These are phyloP conservation scores for Termitomyces sp. DNA, from an alignment of 768 basidiomycete species.

Conservation along the genomic window DNA sequence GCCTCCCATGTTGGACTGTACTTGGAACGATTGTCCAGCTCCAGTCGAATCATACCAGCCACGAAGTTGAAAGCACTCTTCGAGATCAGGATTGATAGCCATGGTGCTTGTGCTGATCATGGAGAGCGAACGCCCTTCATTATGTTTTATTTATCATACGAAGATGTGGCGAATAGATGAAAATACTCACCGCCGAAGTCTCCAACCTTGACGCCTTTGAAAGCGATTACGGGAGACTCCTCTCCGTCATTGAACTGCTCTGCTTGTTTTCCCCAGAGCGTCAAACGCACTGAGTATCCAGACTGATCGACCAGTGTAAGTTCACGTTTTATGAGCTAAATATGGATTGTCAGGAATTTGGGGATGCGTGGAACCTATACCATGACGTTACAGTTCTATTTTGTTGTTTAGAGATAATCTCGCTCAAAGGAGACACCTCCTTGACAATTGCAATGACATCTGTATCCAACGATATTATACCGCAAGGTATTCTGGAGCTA, in stretches of 20 bases:
- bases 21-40: slow-evolving; percentile 56
- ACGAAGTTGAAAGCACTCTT: slow-evolving; percentile 77
- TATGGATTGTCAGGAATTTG: background rate
- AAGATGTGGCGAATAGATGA: background rate
- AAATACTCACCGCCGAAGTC: slow-evolving; percentile 71
- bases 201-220: slow-evolving; percentile 90
- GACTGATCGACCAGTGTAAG: slow-evolving; percentile 84
- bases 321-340: slow-evolving; percentile 83
- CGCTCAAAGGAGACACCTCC: slow-evolving; percentile 60
- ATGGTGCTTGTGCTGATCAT: slow-evolving; percentile 79
- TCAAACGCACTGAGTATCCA: slow-evolving; percentile 72
- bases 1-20: slow-evolving; percentile 49
- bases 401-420: slow-evolving; percentile 72
- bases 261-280: slow-evolving; percentile 95
- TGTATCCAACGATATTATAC: slow-evolving; percentile 23
- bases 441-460: slow-evolving; percentile 89
- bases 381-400: slow-evolving; percentile 52
- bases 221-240: slow-evolving; percentile 73
- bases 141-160: slow-evolving; percentile 6
- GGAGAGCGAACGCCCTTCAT: slow-evolving; percentile 73
- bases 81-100: slow-evolving; percentile 86
- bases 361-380: background rate
- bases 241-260: slow-evolving; percentile 59
- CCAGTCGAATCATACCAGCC: slow-evolving; percentile 91
- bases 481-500: background rate